phyloP scores from a whole-genome alignment of 257 asterid species.

The Voacanga thouarsii region DNA sequence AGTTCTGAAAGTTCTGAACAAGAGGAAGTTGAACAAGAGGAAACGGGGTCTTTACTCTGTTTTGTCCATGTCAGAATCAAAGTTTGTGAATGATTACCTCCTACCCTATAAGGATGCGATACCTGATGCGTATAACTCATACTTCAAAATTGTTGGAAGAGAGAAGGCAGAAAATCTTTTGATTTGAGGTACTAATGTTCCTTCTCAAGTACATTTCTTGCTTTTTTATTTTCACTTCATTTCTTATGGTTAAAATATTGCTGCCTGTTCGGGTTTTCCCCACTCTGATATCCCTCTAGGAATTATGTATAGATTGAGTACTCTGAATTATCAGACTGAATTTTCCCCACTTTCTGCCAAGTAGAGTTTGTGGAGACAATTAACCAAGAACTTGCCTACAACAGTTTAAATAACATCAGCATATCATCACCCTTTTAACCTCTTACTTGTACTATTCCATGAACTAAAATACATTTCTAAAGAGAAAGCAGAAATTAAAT shows the following conservation, averaged over 20 bases:
- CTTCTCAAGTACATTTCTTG: background rate
- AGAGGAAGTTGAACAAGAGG: constrained; percentile 19
- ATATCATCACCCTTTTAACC: background rate
- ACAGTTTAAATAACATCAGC: background rate
- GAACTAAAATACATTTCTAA: background rate
- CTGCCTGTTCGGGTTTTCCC: background rate
- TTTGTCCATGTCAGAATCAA: constrained; percentile 2
- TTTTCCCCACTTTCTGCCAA: background rate
- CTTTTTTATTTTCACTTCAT: background rate
- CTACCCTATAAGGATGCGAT: constrained; percentile 23
- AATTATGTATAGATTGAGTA: background rate
- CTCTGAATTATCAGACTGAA: background rate
- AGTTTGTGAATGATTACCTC: constrained; percentile 14
- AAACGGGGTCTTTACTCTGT: background rate
- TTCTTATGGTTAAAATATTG: background rate
- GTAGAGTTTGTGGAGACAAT: background rate
- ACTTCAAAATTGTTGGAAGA: background rate
- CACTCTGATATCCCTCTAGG: background rate
- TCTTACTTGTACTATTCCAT: background rate
- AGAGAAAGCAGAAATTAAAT: background rate
- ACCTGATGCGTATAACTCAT: background rate
- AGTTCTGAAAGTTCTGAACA: constrained; percentile 13
- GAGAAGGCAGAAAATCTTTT: background rate
- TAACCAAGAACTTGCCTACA: background rate
- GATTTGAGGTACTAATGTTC: background rate